Base-by-base conservation (phyloP, 805 yeast species). In the Candida verbasci region DNA sequence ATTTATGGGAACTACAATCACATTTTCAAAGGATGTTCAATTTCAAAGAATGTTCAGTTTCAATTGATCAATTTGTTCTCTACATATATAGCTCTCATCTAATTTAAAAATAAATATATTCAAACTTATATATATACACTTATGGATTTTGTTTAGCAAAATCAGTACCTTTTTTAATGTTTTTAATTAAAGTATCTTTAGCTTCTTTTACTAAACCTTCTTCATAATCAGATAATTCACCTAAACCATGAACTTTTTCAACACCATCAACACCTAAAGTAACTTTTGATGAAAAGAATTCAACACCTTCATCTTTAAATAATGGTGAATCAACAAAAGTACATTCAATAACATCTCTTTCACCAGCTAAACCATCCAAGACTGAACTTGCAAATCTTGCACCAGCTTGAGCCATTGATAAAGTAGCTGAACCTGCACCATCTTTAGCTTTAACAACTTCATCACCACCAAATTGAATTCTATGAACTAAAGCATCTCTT, bases 401-500 rank as follows among this genome's bases (percentile, higher is more conserved):
- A 66, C 93, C 95, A 39, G 95, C 95, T 61, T 80, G 85, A 41
- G 95, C 95, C 95, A 86, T 86, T 45, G 95, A 86, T 52, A 86
- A 73, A 43, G 96, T 86, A 50, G 95, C 94, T 23, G 95, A 85
- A 53, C 96, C 96, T 50, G 89, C 87, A 65, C 96, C 96, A 56
- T 85, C 79, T 75, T 86, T 86, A 53, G 95, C 95, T 70, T 85
- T 74, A 52, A 86, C 95, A 49, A 86, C 95, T 74, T 86, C 96
- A 59, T 86, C 96, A 71, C 96, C 96, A 67, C 95, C 96, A 57
- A 84, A 88, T 72, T 88, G 96, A 62, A 88, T 86, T 67, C 96
- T 82, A 75, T 86, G 76, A 59, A 86, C 74, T 53, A 87, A 73
- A 40, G 63, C 60, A 48, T 63, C 69, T 60, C 68, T 60, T 42